phyloP scores from a whole-genome alignment of 345 rosid genomes.

The Trapa bicornis region DNA sequence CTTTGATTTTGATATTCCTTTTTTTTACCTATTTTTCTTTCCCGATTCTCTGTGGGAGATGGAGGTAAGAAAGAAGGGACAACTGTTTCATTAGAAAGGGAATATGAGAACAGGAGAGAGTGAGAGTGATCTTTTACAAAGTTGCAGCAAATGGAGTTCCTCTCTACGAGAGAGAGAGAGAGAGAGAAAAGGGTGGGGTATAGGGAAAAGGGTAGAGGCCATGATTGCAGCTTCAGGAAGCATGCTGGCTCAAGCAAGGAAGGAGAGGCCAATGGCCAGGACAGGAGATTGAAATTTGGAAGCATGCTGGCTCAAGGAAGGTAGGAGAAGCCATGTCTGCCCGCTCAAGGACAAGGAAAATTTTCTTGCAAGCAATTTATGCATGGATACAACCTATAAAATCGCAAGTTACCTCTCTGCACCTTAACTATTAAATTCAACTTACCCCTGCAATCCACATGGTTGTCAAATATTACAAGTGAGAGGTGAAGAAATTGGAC shows the following conservation, averaged over 20 bases:
- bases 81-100: slow-evolving; percentile 2
- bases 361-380: slow-evolving; percentile 8
- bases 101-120: slow-evolving; percentile 1
- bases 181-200: not conserved
- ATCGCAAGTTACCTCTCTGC: slow-evolving; percentile 25
- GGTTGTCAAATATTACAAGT: not conserved
- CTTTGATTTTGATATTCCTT: not conserved
- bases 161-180: not conserved
- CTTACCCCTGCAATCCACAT: not conserved
- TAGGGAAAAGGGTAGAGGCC: too few relatives aligned
- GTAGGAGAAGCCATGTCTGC: slow-evolving; percentile 9
- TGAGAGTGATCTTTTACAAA: not conserved
- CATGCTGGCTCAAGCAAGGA: not conserved
- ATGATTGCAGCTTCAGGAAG: slow-evolving; percentile 1
- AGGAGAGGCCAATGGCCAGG: not conserved
- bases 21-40: not conserved
- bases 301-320: too few relatives aligned
- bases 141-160: slow-evolving; percentile 9
- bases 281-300: slow-evolving; percentile 1
- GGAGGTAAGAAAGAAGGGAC: not conserved
- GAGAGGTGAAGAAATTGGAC: not conserved
- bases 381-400: slow-evolving; percentile 32
- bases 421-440: not conserved
- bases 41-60: not conserved
- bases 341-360: not conserved